Evolutionary conservation across 2,329 filamentous ascomycete species (phyloP).

Genomic region (Sclerotinia subarctica): DNA sequence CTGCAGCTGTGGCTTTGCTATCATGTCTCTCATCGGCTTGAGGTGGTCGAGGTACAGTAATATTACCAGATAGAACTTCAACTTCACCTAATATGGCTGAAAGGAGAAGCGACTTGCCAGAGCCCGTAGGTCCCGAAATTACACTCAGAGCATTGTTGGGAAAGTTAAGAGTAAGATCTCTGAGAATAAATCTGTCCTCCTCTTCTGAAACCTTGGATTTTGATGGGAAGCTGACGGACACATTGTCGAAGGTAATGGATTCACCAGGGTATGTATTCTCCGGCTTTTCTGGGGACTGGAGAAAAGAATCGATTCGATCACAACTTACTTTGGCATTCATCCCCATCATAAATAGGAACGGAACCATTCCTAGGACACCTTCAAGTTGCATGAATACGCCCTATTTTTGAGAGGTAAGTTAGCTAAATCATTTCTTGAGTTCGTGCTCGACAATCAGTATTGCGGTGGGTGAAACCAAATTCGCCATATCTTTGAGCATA

Average conservation of each 20-base stretch:
- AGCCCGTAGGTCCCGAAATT: conserved; percentile 72
- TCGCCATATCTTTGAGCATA: background rate
- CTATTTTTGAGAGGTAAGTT: background rate
- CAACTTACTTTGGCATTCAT: conserved; percentile 72
- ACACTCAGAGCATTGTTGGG: conserved; percentile 66
- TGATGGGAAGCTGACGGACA: conserved; percentile 67
- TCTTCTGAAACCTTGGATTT: conserved; percentile 56
- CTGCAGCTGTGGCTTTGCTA: conserved; percentile 51
- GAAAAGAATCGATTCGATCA: conserved; percentile 66
- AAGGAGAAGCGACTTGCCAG: conserved; percentile 72
- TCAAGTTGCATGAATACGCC: conserved; percentile 70
- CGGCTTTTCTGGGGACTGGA: conserved; percentile 60
- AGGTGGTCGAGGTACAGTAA: conserved; percentile 53
- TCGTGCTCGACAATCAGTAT: background rate
- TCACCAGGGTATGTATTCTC: conserved; percentile 54
- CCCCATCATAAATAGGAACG: conserved; percentile 64
- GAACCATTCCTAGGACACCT: conserved; percentile 63
- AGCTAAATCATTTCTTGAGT: background rate
- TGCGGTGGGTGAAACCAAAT: too few species aligned
- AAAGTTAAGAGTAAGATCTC: conserved; percentile 62
- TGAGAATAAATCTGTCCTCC: conserved; percentile 60
- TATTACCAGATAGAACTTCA: conserved; percentile 60
- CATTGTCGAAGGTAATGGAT: conserved; percentile 61
- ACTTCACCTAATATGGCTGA: conserved; percentile 71
- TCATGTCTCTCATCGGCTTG: conserved; percentile 55